Evolutionary conservation across 2,329 filamentous ascomycete genomes (phyloP).

Genomic region (Beauveria sp.): DNA sequence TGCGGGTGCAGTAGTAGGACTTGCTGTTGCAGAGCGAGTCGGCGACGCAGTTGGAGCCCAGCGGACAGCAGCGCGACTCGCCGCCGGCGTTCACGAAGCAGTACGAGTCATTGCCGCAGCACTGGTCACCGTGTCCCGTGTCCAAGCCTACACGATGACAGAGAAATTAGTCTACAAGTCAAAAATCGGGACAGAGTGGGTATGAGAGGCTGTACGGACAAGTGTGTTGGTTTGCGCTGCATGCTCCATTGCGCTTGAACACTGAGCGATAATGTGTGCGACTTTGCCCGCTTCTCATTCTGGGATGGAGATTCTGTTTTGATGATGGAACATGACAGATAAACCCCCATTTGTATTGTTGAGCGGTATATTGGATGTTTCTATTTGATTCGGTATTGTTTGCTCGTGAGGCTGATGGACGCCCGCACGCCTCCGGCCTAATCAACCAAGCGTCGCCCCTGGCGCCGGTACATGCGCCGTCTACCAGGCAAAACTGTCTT

Average conservation of each 20-base stretch:
- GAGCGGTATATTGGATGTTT: not conserved
- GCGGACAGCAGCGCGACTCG: constrained; percentile 32
- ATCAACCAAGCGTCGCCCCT: not conserved
- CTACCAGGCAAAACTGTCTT: constrained; percentile 37
- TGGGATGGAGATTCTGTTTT: not conserved
- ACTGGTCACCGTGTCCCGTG: constrained; percentile 28
- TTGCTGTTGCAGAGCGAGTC: constrained; percentile 29
- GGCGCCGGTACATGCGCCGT: not conserved
- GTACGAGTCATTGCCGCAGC: constrained; percentile 37
- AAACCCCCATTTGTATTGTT: not conserved
- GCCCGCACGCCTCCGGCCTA: not conserved
- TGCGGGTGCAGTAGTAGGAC: constrained; percentile 27
- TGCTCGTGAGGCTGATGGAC: not conserved
- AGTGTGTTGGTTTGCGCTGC: constrained; percentile 1
- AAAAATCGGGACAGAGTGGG: not conserved
- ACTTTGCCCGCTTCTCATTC: not conserved
- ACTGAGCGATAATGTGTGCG: not conserved
- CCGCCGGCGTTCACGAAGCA: constrained; percentile 34
- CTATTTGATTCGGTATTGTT: not conserved
- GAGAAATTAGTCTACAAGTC: not conserved
- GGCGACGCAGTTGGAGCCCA: constrained; percentile 32
- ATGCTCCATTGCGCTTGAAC: not conserved
- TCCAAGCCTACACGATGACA: constrained; percentile 31
- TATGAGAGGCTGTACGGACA: not conserved
- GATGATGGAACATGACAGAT: too few species aligned